Conservation (phyloP, 1,139 yeast species). For the Nakaseomyces delphensis region DNA sequence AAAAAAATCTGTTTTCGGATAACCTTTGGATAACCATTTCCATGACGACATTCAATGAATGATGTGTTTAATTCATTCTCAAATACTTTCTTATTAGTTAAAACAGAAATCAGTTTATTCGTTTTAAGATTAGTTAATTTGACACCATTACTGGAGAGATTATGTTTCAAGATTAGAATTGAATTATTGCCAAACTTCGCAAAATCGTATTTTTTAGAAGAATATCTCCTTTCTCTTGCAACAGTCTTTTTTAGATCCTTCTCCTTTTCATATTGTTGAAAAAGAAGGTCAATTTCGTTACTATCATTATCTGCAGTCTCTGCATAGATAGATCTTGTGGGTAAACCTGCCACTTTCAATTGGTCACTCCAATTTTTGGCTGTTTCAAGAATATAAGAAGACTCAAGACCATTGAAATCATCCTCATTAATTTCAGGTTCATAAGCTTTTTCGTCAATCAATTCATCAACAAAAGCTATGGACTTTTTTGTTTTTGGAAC, state of each 20-base stretch:
- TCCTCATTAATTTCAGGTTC: constrained; percentile 49
- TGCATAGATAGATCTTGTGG: constrained; percentile 39
- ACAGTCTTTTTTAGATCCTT: constrained; percentile 24
- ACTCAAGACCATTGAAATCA: constrained; percentile 38
- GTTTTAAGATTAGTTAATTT: constrained; percentile 2
- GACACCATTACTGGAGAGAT: constrained; percentile 9
- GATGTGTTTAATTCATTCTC: constrained; percentile 14
- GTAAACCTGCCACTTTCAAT: constrained; percentile 46
- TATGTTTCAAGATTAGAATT: constrained; percentile 16
- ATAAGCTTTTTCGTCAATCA: constrained; percentile 51
- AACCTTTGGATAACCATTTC: constrained; percentile 32
- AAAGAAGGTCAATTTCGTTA: constrained; percentile 37
- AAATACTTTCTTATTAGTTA: constrained; percentile 13
- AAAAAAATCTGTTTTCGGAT: constrained; percentile 18
- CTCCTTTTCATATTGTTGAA: constrained; percentile 40
- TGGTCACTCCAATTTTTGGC: constrained; percentile 60
- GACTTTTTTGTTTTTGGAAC: constrained; percentile 8
- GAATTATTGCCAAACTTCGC: constrained; percentile 24
- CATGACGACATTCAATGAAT: constrained; percentile 17
- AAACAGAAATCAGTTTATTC: constrained; percentile 5
- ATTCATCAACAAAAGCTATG: constrained; percentile 26
- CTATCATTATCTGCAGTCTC: constrained; percentile 27
- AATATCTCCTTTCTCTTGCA: constrained; percentile 25
- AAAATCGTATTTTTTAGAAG: constrained; percentile 18
- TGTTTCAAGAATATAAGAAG: constrained; percentile 38